Evolutionary conservation across 176 grass and related monocot genomes (phyloP).

Genomic region (Carex myosuroides): DNA sequence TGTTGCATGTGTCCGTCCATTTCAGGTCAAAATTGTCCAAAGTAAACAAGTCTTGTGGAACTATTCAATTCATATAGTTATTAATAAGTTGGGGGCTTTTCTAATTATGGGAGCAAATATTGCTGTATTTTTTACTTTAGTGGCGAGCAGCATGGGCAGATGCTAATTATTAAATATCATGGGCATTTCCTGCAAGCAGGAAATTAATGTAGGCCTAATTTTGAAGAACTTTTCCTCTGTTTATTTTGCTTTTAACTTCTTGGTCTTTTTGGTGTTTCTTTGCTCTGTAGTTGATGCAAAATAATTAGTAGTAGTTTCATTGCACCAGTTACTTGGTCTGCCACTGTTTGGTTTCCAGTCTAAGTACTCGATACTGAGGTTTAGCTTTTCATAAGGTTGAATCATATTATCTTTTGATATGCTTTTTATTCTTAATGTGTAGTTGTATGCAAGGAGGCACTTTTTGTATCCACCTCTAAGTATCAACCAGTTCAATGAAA

Average conservation of each 20-base stretch:
- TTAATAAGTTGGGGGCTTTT: too few species aligned
- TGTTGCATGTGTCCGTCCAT: background rate
- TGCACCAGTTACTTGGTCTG: background rate
- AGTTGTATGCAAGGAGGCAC: slow-evolving; percentile 94
- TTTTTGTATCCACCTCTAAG: slow-evolving; percentile 90
- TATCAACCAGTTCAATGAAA: slow-evolving; percentile 91
- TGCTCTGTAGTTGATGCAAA: background rate
- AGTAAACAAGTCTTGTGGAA: background rate
- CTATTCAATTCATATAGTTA: background rate
- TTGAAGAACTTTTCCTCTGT: background rate
- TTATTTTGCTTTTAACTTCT: background rate
- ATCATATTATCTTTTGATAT: slow-evolving; percentile 19
- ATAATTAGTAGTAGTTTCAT: background rate
- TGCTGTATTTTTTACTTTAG: background rate
- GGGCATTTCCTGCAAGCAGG: background rate
- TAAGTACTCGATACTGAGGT: background rate
- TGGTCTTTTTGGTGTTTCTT: background rate
- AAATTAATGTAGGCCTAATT: background rate
- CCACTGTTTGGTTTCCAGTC: background rate
- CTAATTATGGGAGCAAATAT: background rate
- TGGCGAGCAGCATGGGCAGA: background rate
- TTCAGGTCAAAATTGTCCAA: background rate
- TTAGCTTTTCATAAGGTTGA: slow-evolving; percentile 9
- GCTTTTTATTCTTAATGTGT: slow-evolving; percentile 27
- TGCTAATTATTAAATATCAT: background rate